A percentile compares a stretch with the other conserved stretches of the same genome.
Evolutionary conservation across 495 filamentous ascomycete species (phyloP).

Genomic region (Lasiosphaeria hispida): DNA sequence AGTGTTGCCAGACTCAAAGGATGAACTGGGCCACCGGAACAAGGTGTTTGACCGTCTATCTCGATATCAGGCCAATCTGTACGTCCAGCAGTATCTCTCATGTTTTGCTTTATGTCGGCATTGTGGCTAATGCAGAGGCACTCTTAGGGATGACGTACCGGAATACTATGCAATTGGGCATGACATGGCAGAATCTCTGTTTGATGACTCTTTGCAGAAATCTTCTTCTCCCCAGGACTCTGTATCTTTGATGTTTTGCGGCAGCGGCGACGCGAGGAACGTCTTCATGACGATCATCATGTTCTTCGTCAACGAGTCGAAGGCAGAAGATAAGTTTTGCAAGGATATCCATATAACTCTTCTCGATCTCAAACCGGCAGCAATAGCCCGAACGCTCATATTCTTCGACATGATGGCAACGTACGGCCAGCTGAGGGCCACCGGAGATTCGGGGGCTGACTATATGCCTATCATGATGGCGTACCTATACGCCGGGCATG

Average conservation of each 20-base stretch:
- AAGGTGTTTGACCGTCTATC: slow-evolving; percentile 26
- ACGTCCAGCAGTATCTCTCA: slow-evolving; percentile 26
- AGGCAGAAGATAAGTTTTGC: slow-evolving; percentile 1
- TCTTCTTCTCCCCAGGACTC: slow-evolving; percentile 11
- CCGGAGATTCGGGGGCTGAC: slow-evolving; percentile 2
- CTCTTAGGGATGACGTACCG: slow-evolving; percentile 15
- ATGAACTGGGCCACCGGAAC: slow-evolving; percentile 6
- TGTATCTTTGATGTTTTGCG: slow-evolving; percentile 34
- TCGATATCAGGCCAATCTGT: slow-evolving; percentile 24
- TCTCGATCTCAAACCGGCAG: slow-evolving; percentile 31
- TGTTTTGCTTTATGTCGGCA: slow-evolving; percentile 22
- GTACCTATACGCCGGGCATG: slow-evolving; percentile 27
- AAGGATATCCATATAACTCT: slow-evolving; percentile 34
- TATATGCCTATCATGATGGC: slow-evolving; percentile 19
- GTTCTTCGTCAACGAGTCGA: slow-evolving; percentile 4
- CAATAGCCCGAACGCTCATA: slow-evolving; percentile 30
- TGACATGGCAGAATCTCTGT: slow-evolving; percentile 26
- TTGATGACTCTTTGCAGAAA: slow-evolving; percentile 20
- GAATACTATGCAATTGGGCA: slow-evolving; percentile 29
- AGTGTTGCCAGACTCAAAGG: neutral
- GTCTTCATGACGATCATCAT: slow-evolving; percentile 29
- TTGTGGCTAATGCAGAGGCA: neutral
- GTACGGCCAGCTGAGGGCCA: slow-evolving; percentile 1
- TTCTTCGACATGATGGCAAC: slow-evolving; percentile 24
- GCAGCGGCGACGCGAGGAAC: slow-evolving; percentile 34